These are phyloP conservation scores for Cryptococcus sp. DNA, from an alignment of 1,284 basidiomycete species.

Conservation along the genomic window DNA sequence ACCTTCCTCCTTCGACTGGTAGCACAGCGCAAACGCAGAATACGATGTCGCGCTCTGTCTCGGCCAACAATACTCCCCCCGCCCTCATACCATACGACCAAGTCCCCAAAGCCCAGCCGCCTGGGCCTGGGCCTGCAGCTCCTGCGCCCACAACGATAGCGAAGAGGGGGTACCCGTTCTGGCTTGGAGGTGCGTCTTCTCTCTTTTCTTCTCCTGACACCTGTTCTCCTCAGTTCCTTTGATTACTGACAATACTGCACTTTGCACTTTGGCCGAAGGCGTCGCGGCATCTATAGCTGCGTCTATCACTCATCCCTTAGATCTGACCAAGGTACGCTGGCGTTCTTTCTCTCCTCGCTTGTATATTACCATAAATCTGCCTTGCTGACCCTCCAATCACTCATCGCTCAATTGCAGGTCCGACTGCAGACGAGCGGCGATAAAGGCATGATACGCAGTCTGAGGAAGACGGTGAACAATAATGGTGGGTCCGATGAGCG, in stretches of 20 bases:
- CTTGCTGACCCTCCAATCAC: neutral
- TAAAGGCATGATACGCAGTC: constrained; percentile 77
- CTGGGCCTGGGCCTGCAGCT: too few relatives aligned
- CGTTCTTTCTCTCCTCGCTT: neutral
- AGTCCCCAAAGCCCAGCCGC: too few relatives aligned
- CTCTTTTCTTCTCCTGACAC: too few relatives aligned
- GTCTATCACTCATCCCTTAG: constrained; percentile 78
- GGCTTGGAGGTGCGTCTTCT: constrained; percentile 66
- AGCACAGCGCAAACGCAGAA: too few relatives aligned
- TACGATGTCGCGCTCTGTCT: too few relatives aligned
- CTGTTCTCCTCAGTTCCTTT: neutral
- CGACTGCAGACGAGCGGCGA: constrained; percentile 82
- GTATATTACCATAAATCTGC: neutral
- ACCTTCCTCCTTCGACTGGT: too few relatives aligned
- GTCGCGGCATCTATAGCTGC: constrained; percentile 78
- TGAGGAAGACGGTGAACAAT: constrained; percentile 65
- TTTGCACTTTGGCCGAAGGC: constrained; percentile 52
- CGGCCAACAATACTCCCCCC: too few relatives aligned
- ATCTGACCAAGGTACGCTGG: constrained; percentile 68
- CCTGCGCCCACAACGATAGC: neutral
- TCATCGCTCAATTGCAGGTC: constrained; percentile 51
- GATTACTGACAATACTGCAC: neutral
- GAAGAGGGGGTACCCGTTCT: constrained; percentile 77
- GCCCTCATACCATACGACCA: too few relatives aligned
- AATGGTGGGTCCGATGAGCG: constrained; percentile 33